Evolutionary conservation across 2,329 filamentous ascomycete species (phyloP).

Genomic region (Venturia carpophila): DNA sequence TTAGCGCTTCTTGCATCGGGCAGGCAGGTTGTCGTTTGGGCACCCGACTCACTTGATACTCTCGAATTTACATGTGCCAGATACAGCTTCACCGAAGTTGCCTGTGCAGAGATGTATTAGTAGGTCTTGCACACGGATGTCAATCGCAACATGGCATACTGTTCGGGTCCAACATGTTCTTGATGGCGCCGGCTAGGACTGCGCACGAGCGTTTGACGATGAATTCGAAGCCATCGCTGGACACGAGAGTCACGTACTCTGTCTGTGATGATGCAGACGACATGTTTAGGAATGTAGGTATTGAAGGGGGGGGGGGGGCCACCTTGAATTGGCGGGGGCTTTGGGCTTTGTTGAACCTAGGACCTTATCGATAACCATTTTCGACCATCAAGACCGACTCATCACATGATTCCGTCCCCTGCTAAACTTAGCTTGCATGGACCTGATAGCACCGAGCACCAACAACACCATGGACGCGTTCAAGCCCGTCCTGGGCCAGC

Average conservation of each 20-base stretch:
- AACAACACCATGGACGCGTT: neutral
- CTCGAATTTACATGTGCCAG: constrained; percentile 58
- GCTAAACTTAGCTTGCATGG: too few species aligned
- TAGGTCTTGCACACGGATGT: neutral
- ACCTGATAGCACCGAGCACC: neutral
- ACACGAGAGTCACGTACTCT: constrained; percentile 72
- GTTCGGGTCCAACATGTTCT: constrained; percentile 63
- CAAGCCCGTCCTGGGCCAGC: constrained; percentile 52
- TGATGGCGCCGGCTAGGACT: constrained; percentile 62
- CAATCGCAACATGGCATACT: constrained; percentile 41
- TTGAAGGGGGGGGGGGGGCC: constrained; percentile 16
- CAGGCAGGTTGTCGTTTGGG: neutral
- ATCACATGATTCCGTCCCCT: too few species aligned
- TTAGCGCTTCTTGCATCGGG: neutral
- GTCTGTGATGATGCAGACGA: constrained; percentile 27
- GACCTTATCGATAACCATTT: too few species aligned
- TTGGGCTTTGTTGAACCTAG: neutral
- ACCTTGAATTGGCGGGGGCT: too few species aligned
- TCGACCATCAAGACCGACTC: too few species aligned
- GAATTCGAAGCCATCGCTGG: constrained; percentile 69
- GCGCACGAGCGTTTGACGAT: constrained; percentile 64
- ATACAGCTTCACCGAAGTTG: constrained; percentile 57
- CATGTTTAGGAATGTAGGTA: neutral
- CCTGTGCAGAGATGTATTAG: constrained; percentile 32
- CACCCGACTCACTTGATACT: constrained; percentile 56